Base-by-base conservation (phyloP, 768 basidiomycete species). In the Lactarius indigo region DNA sequence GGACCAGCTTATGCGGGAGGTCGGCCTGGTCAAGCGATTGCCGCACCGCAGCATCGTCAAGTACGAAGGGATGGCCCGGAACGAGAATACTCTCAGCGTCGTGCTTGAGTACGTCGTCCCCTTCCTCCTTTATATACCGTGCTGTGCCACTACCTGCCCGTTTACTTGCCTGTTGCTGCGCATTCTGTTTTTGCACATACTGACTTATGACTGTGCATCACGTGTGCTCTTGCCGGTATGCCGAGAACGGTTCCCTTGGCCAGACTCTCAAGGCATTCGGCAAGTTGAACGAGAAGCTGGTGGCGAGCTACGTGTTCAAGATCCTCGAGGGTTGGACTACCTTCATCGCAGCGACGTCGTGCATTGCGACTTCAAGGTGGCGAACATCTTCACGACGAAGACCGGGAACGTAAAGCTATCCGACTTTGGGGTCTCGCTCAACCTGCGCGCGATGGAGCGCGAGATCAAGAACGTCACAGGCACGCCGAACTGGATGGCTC, bases 401-500 rank as follows among this genome's bases (percentile, higher is more conserved):
- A 96, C 88, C 61, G 96, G 96, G 52, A 98, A 98, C 73, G 89
- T 97, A 74, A 98, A 98, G 79, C 85, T 98, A 4, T 91, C 94
- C 8, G 96, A 98, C 76, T 98, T 98, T 76, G 96, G 96, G 57
- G 96, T 98, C 17, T 98, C 96, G 30, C 87, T 98, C 68, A 97
- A 97, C 76, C 84, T 98, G 72, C 87, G 92, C 57, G 94, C 94
- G 0, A 87, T 98, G 84, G 90, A 90, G 72, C 83, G 86, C 28
- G 90, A 92, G 74, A 88, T 86, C 71, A 89, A 91, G 74, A 90
- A 91, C 71, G 90, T 94, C 30, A 89, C 91, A 7, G 96, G 96
- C 12, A 99, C 96, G 17, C 96, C 96, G 17, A 96, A 98, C 73
- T 99, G 96, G 96, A 98, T 98, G 95, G 96, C 96, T 10, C 96